Base-by-base conservation (phyloP, 192 early-diverging fungal species). In the Mortierella hygrophila region DNA sequence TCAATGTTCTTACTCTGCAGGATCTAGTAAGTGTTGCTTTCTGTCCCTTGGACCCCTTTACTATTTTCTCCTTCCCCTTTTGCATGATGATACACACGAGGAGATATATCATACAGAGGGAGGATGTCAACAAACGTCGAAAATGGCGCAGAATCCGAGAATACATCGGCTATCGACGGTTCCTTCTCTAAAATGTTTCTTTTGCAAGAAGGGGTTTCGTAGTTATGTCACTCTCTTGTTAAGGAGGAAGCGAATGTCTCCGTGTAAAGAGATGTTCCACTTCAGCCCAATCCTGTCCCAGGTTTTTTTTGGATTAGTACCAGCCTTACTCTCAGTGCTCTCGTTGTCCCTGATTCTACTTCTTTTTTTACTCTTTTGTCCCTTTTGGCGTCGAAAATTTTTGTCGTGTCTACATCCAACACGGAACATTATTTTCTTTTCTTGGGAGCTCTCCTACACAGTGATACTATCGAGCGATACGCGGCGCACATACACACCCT, bases 1-100 rank as follows among this genome's bases (percentile, higher is more conserved):
- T 7, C 90, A 91, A 68, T 91, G 90, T 60, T 91, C 90, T 8
- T 91, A 86, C 49, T 90, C 90, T 35, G 90, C 90, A 6, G 82
- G 86, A 35, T 87, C 90, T 26, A 89, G 90, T 91, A 88, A 80
- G 85, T 82, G 49, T 21, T 13, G 0, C 4, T 32, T 10, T 65
- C 8, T 65, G 9, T 32, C 60, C 0, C 3, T 35, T 42, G 20
- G 40, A 5, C 54, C 26, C 32, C 16, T 41, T 78, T 15, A 75
- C 38, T 35, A 9, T 38, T 47, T 32, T 32, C 2, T 3, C 29
- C 29, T 29, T 32, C 26, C 23, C 26, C 26, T 13, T 32, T 32
- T 49, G 46, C 32, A 47, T 26, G 26, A 35, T 73, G 42, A 20
- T 73, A 26, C 42, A 18, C 13, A 73, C 15, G 15, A 35, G n/a